Base-by-base conservation (phyloP, 345 rosid genomes). In the Anastatica hierochuntica region DNA sequence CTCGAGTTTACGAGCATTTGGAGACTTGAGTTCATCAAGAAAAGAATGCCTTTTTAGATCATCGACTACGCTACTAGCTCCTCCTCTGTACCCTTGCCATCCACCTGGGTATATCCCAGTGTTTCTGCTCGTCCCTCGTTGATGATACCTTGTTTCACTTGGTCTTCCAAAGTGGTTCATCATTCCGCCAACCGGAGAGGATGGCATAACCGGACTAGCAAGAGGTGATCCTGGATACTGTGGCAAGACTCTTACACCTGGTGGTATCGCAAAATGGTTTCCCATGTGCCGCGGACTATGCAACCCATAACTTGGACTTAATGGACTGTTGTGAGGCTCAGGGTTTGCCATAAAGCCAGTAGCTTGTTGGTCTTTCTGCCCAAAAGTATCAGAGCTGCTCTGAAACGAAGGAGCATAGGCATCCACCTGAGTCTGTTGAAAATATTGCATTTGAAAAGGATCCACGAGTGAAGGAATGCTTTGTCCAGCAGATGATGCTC, bases 11-110 rank as follows among this genome's bases (percentile, higher is more conserved):
- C 81, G 79, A 51, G 84, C 79, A 24, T 78, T 82, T 63, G 84
- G 78, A 63, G 94, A 80, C 74, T 83, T 90, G 45, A 90, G 72
- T 68, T 90, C 97, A 72, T 90, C 97, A 12, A 90, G 94, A 74
- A 86, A 90, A 42, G 83, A 78, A 78, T 72, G 81, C 41, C 77
- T 64, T 53, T 77, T 86, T 14, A 78, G 42, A 51, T 90, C 88
- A 63, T 80, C 84, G 46, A 64, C 73, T 48, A 40, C 65, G 60
- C 60, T 76, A 68, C 54, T 76, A 43, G 66, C 65, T 56, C 78
- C 68, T 61, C 79, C 86, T 74, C 84, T 80, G 63, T 67, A 84
- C 51, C 86, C 81, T 78, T 81, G 95, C 97, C 94, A 85, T 43
- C 83, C 85, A 69, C 83, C 83, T 71, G 88, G 72, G 73, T 78